Conservation (phyloP, 441 rosid species). For the Gossypium davidsonii region DNA sequence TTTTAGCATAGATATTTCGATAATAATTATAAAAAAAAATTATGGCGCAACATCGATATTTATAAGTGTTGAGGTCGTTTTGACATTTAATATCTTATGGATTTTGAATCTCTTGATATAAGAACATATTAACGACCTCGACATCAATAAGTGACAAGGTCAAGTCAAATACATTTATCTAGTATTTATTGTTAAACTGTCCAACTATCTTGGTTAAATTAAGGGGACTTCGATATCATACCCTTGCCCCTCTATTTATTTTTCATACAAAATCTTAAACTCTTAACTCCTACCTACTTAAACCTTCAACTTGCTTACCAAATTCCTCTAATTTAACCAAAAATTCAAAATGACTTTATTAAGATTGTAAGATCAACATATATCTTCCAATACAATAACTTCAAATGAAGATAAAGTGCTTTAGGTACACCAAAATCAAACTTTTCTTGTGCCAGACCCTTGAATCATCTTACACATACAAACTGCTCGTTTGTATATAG, state of each 20-base stretch:
- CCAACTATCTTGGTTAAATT: background rate
- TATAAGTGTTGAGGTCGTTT: background rate
- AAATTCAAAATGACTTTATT: background rate
- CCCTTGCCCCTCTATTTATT: background rate
- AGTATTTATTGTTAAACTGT: background rate
- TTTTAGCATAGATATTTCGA: background rate
- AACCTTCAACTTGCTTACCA: background rate
- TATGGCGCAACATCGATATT: background rate
- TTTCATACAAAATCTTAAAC: background rate
- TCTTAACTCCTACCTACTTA: background rate
- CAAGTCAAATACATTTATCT: background rate
- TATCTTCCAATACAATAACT: background rate
- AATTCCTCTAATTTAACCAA: background rate
- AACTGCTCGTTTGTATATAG: background rate
- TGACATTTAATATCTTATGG: too few relatives aligned
- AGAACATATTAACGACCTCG: background rate
- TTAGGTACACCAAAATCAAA: background rate
- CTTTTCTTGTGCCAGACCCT: background rate
- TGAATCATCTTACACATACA: background rate
- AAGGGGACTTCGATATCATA: background rate
- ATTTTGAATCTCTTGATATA: too few relatives aligned
- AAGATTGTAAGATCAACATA: background rate
- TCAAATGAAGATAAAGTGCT: background rate
- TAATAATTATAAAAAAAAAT: too few relatives aligned
- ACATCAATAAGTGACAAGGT: background rate